These are phyloP conservation scores for Lasiosphaeria hispida DNA, from an alignment of 495 filamentous ascomycete species.

Conservation along the genomic window DNA sequence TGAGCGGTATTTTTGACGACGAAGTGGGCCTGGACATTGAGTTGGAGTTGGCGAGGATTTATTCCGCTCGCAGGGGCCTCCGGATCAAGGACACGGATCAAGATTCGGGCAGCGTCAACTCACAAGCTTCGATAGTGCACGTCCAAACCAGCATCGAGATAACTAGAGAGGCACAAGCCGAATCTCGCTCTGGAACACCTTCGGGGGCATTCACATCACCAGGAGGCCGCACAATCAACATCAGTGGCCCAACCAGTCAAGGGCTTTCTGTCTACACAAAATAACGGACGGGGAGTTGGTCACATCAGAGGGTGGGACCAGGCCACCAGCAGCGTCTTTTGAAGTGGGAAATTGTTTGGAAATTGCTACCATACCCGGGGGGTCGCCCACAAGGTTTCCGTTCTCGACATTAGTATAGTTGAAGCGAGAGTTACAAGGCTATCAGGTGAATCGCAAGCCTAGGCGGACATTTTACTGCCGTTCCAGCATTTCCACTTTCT, in stretches of 20 bases:
- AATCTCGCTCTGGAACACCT: not conserved
- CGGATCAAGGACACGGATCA: not conserved
- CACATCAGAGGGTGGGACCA: too few species aligned
- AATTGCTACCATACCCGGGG: too few species aligned
- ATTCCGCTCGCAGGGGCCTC: too few species aligned
- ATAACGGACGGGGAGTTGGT: not conserved
- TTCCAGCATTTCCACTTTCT: too few species aligned
- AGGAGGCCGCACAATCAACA: conserved; percentile 6
- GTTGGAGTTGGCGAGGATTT: too few species aligned
- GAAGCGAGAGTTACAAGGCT: not conserved
- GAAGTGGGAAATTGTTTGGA: too few species aligned
- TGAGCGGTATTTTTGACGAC: too few species aligned
- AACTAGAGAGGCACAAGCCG: conserved; percentile 6
- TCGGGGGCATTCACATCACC: not conserved
- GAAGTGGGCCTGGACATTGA: too few species aligned
- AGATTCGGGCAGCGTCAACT: not conserved
- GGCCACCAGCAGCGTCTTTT: too few species aligned
- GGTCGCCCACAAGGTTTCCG: too few species aligned
- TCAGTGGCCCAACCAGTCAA: conserved; percentile 13
- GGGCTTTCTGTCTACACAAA: not conserved
- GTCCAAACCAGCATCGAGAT: conserved; percentile 20
- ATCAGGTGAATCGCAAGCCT: too few species aligned
- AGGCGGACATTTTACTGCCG: too few species aligned
- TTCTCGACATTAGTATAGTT: not conserved
- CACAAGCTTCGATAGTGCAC: not conserved